Conservation (phyloP, 23 red algal genomes). For the Pyropia yezoensis region DNA sequence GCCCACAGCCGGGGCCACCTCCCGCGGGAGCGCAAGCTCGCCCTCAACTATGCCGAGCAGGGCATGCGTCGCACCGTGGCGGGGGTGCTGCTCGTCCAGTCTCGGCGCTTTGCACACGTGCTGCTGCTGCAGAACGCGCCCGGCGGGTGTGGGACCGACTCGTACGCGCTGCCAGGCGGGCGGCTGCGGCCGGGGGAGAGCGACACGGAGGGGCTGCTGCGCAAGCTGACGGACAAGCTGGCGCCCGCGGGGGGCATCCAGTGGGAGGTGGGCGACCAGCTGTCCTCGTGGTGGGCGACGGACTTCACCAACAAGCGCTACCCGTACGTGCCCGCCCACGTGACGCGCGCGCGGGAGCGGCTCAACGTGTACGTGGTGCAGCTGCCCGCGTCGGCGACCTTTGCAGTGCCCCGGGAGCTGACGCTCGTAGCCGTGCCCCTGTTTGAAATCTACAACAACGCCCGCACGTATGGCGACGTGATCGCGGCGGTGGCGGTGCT, state of each 20-base stretch:
- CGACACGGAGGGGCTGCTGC: constrained; percentile 48
- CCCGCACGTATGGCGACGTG: constrained; percentile 52
- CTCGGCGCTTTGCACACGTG: constrained; percentile 57
- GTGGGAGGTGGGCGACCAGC: constrained; percentile 14
- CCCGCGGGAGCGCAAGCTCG: not conserved
- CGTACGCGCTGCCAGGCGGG: constrained; percentile 63
- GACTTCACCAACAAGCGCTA: constrained; percentile 63
- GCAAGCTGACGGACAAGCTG: constrained; percentile 48
- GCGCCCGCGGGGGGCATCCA: constrained; percentile 4
- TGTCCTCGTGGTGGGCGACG: constrained; percentile 67
- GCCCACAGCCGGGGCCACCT: no score
- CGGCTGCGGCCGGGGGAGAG: constrained; percentile 72
- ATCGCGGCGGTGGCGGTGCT: constrained; percentile 53
- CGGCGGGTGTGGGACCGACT: constrained; percentile 9
- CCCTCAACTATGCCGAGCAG: constrained; percentile 22
- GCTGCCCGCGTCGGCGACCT: constrained; percentile 54
- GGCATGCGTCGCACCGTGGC: constrained; percentile 62
- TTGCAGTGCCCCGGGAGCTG: constrained; percentile 73
- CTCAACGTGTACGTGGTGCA: constrained; percentile 65
- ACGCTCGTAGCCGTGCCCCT: constrained; percentile 73
- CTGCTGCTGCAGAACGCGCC: constrained; percentile 64
- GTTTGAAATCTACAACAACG: constrained; percentile 68
- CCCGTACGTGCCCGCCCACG: constrained; percentile 75
- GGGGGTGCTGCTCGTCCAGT: constrained; percentile 65
- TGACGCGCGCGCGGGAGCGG: constrained; percentile 64